These are phyloP conservation scores for Mucor velutinosus DNA, from an alignment of 371 early-diverging fungal genomes.

Conservation along the genomic window DNA sequence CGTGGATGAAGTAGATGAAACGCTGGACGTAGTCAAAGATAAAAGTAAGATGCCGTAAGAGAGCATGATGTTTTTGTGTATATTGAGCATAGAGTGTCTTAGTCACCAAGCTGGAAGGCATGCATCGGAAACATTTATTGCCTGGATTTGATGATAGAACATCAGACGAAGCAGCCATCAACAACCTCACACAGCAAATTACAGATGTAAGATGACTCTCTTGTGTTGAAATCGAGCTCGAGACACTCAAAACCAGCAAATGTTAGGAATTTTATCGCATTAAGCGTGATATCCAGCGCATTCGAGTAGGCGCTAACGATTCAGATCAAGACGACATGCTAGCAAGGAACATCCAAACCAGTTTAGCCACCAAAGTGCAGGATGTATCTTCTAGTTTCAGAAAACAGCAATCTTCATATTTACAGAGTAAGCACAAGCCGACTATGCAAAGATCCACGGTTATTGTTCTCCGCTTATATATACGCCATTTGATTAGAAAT, in stretches of 20 bases:
- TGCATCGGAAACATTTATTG: constrained; percentile 89
- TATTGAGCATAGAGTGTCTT: not conserved
- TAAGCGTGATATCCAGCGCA: constrained; percentile 79
- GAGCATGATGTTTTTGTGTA: not conserved
- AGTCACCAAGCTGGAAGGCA: constrained; percentile 82
- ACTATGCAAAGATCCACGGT: not conserved
- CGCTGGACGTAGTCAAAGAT: constrained; percentile 55
- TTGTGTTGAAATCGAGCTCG: no score
- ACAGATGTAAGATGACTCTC: constrained; percentile 61
- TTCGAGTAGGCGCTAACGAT: constrained; percentile 56
- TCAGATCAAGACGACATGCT: constrained; percentile 71
- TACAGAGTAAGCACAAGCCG: constrained; percentile 69
- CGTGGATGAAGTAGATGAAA: constrained; percentile 80
- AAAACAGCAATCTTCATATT: constrained; percentile 83
- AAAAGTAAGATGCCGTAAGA: constrained; percentile 57
- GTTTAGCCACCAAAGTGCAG: constrained; percentile 89
- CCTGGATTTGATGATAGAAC: constrained; percentile 94
- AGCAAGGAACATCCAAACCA: constrained; percentile 85
- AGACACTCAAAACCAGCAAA: not conserved
- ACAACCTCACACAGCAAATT: constrained; percentile 78
- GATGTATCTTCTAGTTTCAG: constrained; percentile 81
- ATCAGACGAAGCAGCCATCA: constrained; percentile 85
- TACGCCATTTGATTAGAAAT: constrained; percentile 26
- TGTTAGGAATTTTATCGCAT: constrained; percentile 81
- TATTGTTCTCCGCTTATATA: constrained; percentile 17